A percentile compares a stretch with the other conserved stretches of the same genome.
Evolutionary conservation across 495 filamentous ascomycete species (phyloP).

Genomic region (Astrothelium subdiscretum): DNA sequence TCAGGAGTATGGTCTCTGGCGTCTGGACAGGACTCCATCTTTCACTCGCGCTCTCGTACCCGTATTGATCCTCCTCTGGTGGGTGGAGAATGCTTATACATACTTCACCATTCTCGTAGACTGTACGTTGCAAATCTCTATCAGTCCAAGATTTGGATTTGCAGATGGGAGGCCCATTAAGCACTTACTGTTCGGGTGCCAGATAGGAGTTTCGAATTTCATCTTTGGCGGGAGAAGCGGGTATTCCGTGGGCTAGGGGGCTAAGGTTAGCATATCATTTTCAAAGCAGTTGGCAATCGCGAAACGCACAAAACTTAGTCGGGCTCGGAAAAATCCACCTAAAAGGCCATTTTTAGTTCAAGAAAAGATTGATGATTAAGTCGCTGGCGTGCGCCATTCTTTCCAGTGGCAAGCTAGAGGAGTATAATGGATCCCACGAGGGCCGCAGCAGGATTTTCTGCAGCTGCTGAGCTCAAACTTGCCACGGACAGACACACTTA

Average conservation of each 20-base stretch:
- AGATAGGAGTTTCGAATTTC: constrained; percentile 78
- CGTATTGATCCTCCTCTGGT: constrained; percentile 90
- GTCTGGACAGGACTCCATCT: constrained; percentile 96
- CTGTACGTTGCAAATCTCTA: constrained; percentile 21
- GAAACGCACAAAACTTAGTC: constrained; percentile 47
- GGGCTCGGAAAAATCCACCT: constrained; percentile 85
- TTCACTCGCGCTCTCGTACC: constrained; percentile 86
- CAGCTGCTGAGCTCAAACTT: background rate
- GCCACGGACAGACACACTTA: constrained; percentile 28
- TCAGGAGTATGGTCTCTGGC: constrained; percentile 87
- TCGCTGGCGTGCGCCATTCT: background rate
- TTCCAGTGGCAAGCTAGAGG: background rate
- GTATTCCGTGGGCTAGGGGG: constrained; percentile 51
- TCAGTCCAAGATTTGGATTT: background rate
- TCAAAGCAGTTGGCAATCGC: background rate
- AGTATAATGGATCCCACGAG: background rate
- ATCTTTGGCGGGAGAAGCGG: constrained; percentile 84
- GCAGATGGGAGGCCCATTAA: background rate
- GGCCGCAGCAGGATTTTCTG: background rate
- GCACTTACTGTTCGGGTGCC: constrained; percentile 75
- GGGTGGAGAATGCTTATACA: constrained; percentile 97
- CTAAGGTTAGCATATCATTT: background rate
- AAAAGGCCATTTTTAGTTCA: background rate
- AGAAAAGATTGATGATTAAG: background rate
- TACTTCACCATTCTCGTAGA: constrained; percentile 80